Evolutionary conservation across 1,284 basidiomycete species (phyloP), one percentile per base, ranked within the genome.

Genomic region (Calocybe gambosa): DNA sequence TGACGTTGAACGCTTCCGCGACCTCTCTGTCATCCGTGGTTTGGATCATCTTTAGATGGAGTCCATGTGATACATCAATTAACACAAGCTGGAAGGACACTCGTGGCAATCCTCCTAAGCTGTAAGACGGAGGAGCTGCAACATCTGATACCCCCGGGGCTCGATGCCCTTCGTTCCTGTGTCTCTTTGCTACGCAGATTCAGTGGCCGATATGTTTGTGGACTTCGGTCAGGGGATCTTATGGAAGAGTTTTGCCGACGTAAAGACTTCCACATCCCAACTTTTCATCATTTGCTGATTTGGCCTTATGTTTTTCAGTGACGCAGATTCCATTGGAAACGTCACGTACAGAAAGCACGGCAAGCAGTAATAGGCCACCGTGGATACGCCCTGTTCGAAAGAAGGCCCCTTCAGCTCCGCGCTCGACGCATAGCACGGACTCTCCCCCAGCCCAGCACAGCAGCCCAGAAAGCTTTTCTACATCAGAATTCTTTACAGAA

Each of bases 41-140:
- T 9, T 26, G 25, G 5, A 26, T n/a, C 25, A 26, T 9, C 9
- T 43, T 20, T 55, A 92, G 89, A 91, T 62, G 91, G 91, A 3
- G 90, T 93, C 1, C 90, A 93, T 62, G 90, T 93, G 49, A 93
- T 93, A 39, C 91, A 94, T 60, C 91, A 93, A 62, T 71, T 93
- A 42, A 93, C 91, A 1, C 90, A 93, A 59, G 91, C 91, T n/a
- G 91, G 91, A 3, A 79, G 91, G 39, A 92, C 91, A 1, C 73
- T 93, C 9, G 80, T 93, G 42, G 89, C 89, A 12, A 79, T 93
- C 50, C 70, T 93, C 15, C 71, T 93, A 39, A 89, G 89, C 58
- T 86, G 84, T 63, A 83, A 85, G 56, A 75, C 74, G 9, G 83
- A 85, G 47, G 66, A 67, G 1, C 63, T 87, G 44, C 80, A 89